A percentile compares a stretch with the other conserved stretches of the same genome.
These are phyloP conservation scores for Colletotrichum cuscutae DNA, from an alignment of 2,329 filamentous ascomycete genomes.

Conservation along the genomic window DNA sequence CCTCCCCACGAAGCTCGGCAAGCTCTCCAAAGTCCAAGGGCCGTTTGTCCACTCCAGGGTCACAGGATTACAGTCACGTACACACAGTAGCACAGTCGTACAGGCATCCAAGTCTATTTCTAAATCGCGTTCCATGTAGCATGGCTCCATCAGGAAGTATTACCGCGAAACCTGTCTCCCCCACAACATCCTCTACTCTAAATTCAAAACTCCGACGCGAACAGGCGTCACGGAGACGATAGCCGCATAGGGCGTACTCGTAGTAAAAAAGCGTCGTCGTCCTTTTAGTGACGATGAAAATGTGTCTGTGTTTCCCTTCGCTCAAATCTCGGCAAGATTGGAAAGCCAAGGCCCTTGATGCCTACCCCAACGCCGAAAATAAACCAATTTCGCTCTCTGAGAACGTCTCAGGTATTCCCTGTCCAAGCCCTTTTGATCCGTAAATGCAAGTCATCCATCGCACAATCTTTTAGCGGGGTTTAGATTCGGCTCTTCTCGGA, in stretches of 20 bases:
- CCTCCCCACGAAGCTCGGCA: not conserved
- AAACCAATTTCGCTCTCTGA: slow-evolving; percentile 22
- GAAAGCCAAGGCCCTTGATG: slow-evolving; percentile 28
- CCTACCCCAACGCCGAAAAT: slow-evolving; percentile 33
- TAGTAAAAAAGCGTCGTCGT: slow-evolving; percentile 21
- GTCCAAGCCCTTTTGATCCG: slow-evolving; percentile 20
- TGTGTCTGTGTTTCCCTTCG: slow-evolving; percentile 18
- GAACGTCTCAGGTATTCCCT: slow-evolving; percentile 28
- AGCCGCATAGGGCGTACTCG: slow-evolving; percentile 15
- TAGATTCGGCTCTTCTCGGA: slow-evolving; percentile 41
- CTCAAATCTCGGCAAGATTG: slow-evolving; percentile 22
- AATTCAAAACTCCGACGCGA: slow-evolving; percentile 24
- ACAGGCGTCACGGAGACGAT: slow-evolving; percentile 22
- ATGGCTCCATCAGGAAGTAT: slow-evolving; percentile 22
- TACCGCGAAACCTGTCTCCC: slow-evolving; percentile 15
- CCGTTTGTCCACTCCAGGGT: not conserved
- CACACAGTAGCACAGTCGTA: not conserved
- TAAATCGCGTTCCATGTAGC: slow-evolving; percentile 27
- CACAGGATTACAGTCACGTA: not conserved
- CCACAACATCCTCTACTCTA: slow-evolving; percentile 1
- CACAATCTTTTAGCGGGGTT: not conserved
- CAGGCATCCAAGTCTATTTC: slow-evolving; percentile 31
- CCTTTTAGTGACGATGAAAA: slow-evolving; percentile 23
- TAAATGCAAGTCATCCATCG: slow-evolving; percentile 30
- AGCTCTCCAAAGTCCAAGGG: no score